phyloP scores from a whole-genome alignment of 768 basidiomycete species.

The Strobilomyces confusus region DNA sequence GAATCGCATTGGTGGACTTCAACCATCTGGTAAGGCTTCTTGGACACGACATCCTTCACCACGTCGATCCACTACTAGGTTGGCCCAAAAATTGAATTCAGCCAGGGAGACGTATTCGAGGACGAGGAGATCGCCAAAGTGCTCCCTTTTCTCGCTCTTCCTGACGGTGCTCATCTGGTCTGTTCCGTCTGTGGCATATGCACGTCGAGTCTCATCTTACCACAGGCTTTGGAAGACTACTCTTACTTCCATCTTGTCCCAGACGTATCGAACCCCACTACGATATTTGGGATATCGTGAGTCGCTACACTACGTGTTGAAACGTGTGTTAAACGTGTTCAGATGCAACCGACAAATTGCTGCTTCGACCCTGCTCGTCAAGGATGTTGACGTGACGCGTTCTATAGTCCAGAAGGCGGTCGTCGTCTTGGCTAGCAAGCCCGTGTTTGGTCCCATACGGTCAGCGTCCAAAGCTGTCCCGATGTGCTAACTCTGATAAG shows the following conservation, averaged over 20 bases:
- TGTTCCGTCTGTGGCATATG: slow-evolving; percentile 1
- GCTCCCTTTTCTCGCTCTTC: slow-evolving; percentile 92
- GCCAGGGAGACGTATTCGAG: slow-evolving; percentile 70
- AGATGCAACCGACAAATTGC: slow-evolving; percentile 96
- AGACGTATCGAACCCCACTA: slow-evolving; percentile 62
- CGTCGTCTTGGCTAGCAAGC: slow-evolving; percentile 86
- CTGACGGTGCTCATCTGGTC: slow-evolving; percentile 95
- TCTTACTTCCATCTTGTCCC: slow-evolving; percentile 93
- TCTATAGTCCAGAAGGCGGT: slow-evolving; percentile 98
- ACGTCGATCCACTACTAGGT: slow-evolving; percentile 46
- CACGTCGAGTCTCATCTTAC: slow-evolving; percentile 8
- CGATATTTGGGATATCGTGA: slow-evolving; percentile 94
- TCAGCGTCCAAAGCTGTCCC: slow-evolving; percentile 24
- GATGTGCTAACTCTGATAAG: slow-evolving; percentile 1
- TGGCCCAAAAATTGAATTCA: slow-evolving; percentile 88
- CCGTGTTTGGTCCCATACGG: slow-evolving; percentile 93
- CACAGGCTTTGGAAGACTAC: slow-evolving; percentile 68
- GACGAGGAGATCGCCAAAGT: slow-evolving; percentile 84
- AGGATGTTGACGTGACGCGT: slow-evolving; percentile 83
- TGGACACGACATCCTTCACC: slow-evolving; percentile 6
- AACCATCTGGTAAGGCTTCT: slow-evolving; percentile 74
- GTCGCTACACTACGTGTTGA: slow-evolving; percentile 3
- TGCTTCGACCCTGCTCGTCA: slow-evolving; percentile 70
- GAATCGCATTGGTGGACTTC: slow-evolving; percentile 91
- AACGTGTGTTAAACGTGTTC: slow-evolving; percentile 1